These are phyloP conservation scores for Micromonas commoda DNA, from an alignment of 139 green algal genomes.

Conservation along the genomic window DNA sequence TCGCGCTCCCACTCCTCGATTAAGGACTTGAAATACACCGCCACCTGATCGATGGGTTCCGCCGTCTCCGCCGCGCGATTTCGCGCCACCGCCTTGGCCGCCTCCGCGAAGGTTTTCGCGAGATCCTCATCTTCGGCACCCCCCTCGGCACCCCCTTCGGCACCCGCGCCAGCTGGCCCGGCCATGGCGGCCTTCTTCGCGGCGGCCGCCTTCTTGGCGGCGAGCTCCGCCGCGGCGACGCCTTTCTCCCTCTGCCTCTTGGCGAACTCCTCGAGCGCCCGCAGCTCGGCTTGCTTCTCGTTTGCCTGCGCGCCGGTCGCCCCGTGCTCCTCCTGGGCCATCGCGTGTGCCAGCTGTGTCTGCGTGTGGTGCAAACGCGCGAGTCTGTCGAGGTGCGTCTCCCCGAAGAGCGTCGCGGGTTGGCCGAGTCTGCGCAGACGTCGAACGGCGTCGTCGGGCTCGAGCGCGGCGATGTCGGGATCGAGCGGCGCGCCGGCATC, in stretches of 20 bases:
- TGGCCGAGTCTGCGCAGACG: slow-evolving; percentile 73
- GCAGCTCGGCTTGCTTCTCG: slow-evolving; percentile 37
- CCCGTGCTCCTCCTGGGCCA: slow-evolving; percentile 4
- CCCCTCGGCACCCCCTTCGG: slow-evolving; percentile 14
- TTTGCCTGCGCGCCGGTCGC: slow-evolving; percentile 33
- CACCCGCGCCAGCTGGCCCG: background rate
- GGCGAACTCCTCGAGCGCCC: slow-evolving; percentile 24
- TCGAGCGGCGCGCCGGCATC: background rate
- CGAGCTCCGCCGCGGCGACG: slow-evolving; percentile 4
- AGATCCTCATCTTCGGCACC: no score
- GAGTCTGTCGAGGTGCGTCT: slow-evolving; percentile 40
- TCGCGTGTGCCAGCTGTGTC: background rate
- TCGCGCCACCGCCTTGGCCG: slow-evolving; percentile 4
- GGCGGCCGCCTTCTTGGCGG: slow-evolving; percentile 9
- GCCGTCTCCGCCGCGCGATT: background rate
- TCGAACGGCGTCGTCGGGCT: slow-evolving; percentile 64
- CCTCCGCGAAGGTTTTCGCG: slow-evolving; percentile 5
- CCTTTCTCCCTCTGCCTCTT: slow-evolving; percentile 15
- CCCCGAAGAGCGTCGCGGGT: slow-evolving; percentile 87
- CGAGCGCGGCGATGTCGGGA: background rate
- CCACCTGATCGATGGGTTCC: slow-evolving; percentile 22
- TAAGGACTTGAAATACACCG: slow-evolving; percentile 20
- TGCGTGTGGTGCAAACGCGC: slow-evolving; percentile 4
- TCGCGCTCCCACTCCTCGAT: slow-evolving; percentile 84
- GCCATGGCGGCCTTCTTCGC: slow-evolving; percentile 5